Evolutionary conservation across 2,329 filamentous ascomycete species (phyloP).

Genomic region (Tympanopsis confertula): DNA sequence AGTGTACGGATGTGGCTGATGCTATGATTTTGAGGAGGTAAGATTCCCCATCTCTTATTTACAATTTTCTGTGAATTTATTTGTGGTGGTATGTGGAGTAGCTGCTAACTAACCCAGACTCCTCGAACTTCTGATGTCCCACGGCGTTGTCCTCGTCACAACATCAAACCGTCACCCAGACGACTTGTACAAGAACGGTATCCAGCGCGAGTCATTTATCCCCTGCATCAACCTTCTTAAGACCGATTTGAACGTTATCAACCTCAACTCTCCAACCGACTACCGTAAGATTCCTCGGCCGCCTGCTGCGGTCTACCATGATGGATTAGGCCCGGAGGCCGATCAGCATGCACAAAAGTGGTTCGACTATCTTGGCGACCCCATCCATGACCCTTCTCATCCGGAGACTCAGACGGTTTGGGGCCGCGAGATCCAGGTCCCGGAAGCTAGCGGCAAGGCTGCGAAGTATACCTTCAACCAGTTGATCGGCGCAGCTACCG

Average conservation of each 20-base stretch:
- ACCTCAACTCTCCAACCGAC: slow-evolving; percentile 88
- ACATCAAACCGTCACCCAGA: slow-evolving; percentile 95
- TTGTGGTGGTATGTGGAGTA: neutral
- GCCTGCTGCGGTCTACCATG: slow-evolving; percentile 86
- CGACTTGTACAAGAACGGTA: slow-evolving; percentile 95
- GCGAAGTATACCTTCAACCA: slow-evolving; percentile 90
- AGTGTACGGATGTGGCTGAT: slow-evolving; percentile 95
- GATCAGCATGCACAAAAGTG: slow-evolving; percentile 78
- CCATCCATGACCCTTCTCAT: slow-evolving; percentile 63
- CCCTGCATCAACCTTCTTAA: slow-evolving; percentile 91
- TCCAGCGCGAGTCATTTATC: slow-evolving; percentile 89
- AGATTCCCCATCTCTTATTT: too few relatives aligned
- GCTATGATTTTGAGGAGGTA: slow-evolving; percentile 70
- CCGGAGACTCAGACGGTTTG: slow-evolving; percentile 73
- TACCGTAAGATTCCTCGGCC: slow-evolving; percentile 95
- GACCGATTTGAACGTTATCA: slow-evolving; percentile 72
- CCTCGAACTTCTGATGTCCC: slow-evolving; percentile 82
- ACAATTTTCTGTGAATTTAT: too few relatives aligned
- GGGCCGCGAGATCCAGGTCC: slow-evolving; percentile 82
- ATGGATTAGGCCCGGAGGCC: slow-evolving; percentile 70
- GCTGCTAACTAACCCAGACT: slow-evolving; percentile 44
- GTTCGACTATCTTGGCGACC: slow-evolving; percentile 88
- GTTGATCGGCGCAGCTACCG: slow-evolving; percentile 76
- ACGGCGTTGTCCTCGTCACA: slow-evolving; percentile 91
- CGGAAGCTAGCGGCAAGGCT: slow-evolving; percentile 73